Percentiles rank a stretch among this genome's conserved stretches.
These are phyloP conservation scores for Clavispora asparagi DNA, from an alignment of 805 yeast species.

Conservation along the genomic window DNA sequence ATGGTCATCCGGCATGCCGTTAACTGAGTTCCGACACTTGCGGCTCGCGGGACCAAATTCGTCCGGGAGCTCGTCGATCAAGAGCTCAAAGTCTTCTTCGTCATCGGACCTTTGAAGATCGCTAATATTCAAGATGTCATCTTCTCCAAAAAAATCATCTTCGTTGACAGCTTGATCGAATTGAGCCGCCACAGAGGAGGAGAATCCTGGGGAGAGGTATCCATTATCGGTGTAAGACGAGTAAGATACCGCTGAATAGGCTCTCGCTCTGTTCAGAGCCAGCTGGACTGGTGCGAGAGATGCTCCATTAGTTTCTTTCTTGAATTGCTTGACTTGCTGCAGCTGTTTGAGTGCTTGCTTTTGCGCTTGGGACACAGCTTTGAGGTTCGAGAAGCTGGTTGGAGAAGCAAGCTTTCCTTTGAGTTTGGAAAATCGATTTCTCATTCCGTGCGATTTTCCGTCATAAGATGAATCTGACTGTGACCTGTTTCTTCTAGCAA, in stretches of 20 bases:
- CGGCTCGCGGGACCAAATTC: not conserved
- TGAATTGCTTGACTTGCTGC: not conserved
- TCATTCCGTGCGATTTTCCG: constrained; percentile 4
- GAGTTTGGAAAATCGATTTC: constrained; percentile 4
- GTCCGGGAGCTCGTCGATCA: constrained; percentile 13
- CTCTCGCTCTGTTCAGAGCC: not conserved
- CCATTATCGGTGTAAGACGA: constrained; percentile 1
- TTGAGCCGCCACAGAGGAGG: not conserved
- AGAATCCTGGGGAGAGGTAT: constrained; percentile 5
- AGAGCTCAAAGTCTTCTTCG: constrained; percentile 22
- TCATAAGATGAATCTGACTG: constrained; percentile 9
- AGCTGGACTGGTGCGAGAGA: not conserved
- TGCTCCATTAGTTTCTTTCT: not conserved
- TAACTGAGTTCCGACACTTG: not conserved
- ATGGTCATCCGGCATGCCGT: not conserved
- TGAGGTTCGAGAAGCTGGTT: not conserved
- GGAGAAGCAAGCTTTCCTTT: constrained; percentile 4
- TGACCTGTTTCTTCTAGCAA: constrained; percentile 7
- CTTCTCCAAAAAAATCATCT: constrained; percentile 22
- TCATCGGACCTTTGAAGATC: constrained; percentile 27
- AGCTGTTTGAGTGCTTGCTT: not conserved
- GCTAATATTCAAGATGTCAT: constrained; percentile 23
- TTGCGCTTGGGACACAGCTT: constrained; percentile 11
- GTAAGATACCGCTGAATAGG: not conserved
- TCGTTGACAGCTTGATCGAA: not conserved